These are phyloP conservation scores for Ophidiomyces ophidiicola DNA, from an alignment of 2,329 filamentous ascomycete species.

Conservation along the genomic window DNA sequence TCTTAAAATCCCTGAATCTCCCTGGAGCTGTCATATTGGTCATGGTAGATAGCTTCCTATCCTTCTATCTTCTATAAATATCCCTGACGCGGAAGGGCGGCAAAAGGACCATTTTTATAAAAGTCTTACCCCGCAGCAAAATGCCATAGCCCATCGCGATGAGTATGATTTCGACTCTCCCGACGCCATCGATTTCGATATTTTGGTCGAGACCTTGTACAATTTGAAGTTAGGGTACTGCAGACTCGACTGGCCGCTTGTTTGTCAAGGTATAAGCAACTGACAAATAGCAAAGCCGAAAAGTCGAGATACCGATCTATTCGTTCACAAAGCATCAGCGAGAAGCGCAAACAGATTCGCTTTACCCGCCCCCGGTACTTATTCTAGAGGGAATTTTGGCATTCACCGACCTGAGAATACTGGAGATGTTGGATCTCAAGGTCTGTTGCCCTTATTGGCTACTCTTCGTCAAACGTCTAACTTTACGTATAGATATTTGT, in stretches of 20 bases:
- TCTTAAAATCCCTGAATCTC: slow-evolving; percentile 76
- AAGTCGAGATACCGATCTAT: slow-evolving; percentile 81
- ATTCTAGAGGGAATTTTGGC: slow-evolving; percentile 95
- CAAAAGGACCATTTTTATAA: slow-evolving; percentile 93
- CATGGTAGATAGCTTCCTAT: slow-evolving; percentile 51
- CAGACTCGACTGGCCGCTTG: background rate
- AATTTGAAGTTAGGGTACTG: slow-evolving; percentile 84
- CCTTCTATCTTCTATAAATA: background rate
- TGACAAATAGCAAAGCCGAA: slow-evolving; percentile 18
- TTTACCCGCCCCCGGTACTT: slow-evolving; percentile 93
- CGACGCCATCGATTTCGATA: slow-evolving; percentile 87
- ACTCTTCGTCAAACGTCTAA: slow-evolving; percentile 1
- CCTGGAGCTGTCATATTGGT: slow-evolving; percentile 97
- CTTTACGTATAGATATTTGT: slow-evolving; percentile 62
- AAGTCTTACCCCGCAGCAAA: slow-evolving; percentile 65
- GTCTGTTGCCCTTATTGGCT: slow-evolving; percentile 34
- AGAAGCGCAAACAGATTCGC: slow-evolving; percentile 63
- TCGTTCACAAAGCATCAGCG: slow-evolving; percentile 88
- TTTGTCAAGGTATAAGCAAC: background rate
- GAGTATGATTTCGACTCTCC: slow-evolving; percentile 96
- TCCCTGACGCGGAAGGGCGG: slow-evolving; percentile 6
- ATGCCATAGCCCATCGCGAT: slow-evolving; percentile 68
- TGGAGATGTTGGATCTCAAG: slow-evolving; percentile 83
- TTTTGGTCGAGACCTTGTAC: slow-evolving; percentile 62
- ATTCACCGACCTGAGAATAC: slow-evolving; percentile 71